Evolutionary conservation across 306 rosid genomes (phyloP).

Genomic region (Chamaecrista fasciculata): DNA sequence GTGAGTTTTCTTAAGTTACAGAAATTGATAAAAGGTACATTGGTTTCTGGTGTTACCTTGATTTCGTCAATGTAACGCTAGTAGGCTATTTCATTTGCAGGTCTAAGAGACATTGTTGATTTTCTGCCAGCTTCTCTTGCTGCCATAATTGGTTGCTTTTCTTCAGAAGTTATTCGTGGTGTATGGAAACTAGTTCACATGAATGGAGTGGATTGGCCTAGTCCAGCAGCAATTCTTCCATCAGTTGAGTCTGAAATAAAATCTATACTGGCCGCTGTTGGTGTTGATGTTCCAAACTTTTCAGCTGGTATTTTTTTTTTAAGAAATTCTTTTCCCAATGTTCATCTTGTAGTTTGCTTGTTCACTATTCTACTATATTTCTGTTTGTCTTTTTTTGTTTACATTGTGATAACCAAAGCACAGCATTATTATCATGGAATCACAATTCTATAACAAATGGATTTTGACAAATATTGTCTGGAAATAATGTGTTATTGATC

Average conservation of each 20-base stretch:
- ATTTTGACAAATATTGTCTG: too few relatives aligned
- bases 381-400: constrained; percentile 20
- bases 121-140: constrained; percentile 81
- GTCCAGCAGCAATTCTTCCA: constrained; percentile 68
- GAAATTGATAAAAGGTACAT: constrained; percentile 3
- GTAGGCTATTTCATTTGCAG: constrained; percentile 49
- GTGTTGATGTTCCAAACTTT: constrained; percentile 60
- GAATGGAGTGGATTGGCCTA: constrained; percentile 94
- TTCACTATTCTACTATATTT: constrained; percentile 21
- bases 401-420: constrained; percentile 5
- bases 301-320: too few relatives aligned
- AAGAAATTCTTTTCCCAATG: too few relatives aligned
- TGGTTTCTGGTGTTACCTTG: constrained; percentile 26
- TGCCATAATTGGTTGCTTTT: constrained; percentile 67
- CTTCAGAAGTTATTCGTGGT: constrained; percentile 80
- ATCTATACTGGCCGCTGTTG: constrained; percentile 59
- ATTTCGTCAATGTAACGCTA: constrained; percentile 25
- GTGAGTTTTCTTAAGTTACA: constrained; percentile 16
- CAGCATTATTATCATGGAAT: background rate
- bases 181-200: constrained; percentile 77
- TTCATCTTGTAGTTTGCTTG: constrained; percentile 48
- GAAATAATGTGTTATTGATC: too few relatives aligned
- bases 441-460: background rate
- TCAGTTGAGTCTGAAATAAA: constrained; percentile 61
- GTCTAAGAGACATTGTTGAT: constrained; percentile 75